Base-by-base conservation (phyloP, 768 basidiomycete genomes). In the Suillus spraguei region DNA sequence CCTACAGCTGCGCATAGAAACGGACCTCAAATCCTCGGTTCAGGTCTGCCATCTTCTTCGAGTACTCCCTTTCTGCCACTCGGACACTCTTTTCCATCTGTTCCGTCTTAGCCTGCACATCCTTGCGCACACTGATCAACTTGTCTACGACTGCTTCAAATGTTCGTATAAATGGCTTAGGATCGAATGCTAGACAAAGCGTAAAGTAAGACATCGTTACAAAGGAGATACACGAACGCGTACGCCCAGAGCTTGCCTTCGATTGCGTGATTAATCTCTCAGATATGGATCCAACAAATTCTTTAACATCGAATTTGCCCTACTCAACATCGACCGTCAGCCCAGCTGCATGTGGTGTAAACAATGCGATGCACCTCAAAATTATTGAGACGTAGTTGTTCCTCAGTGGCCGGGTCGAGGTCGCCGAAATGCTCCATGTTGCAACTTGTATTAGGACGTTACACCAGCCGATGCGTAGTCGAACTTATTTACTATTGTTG, bases 1-100 rank as follows among this genome's bases (percentile, higher is more conserved):
- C 20, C 59, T 42, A 36, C 62, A 62, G 41, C 61, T 22, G 46
- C 46, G 49, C 24, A 39, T 14, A 32, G 17, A 32, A 49, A 75
- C 86, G 55, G 70, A 95, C 96, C 81, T 99, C 96, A 69, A 99
- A 99, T 1, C 94, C 94, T 58, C 87, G 87, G 72, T 95, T 95
- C 28, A 99, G 81, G 61, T 98, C 96, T n/a, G 83, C 80, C 85
- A 99, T 92, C 75, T 93, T 92, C 80, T 90, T 93, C 3, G 94
- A 92, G 76, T 99, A 99, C 68, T 97, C 95, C 65, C 95, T 79
- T 76, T 99, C 97, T 3, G 95, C 88, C 0, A 90, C 83, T 53
- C 90, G 81, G 16, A 98, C 96, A 67, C 87, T 89, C 79, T 92
- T 92, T 80, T 99, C 97, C 81, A 97, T 89, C 71, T 91, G 89